Evolutionary conservation across 2,329 filamentous ascomycete genomes (phyloP), one percentile per base, ranked within the genome.

Genomic region (Lithohypha guttulata): DNA sequence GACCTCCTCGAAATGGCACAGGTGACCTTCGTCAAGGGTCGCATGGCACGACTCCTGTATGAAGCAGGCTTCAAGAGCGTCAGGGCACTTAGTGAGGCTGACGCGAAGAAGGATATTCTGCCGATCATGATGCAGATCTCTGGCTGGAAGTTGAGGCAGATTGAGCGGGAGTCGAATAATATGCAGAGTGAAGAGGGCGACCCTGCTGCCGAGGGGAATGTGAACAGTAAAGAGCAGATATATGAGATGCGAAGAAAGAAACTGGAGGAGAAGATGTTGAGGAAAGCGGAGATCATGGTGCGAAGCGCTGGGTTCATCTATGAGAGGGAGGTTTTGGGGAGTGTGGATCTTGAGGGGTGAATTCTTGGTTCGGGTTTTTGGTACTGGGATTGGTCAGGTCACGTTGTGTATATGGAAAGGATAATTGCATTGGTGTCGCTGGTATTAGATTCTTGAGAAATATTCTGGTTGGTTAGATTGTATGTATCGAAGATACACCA

Each of bases 21-120:
- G 55, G 75, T 86, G 27, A 76, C 79, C 0, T 85, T 79, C 52
- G 71, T 87, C 50, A 86, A 87, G 57, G 84, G 80, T 52, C 74
- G 79, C 39, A 86, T 81, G 10, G 82, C 82, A 54, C 70, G 67
- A 10, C 66, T 84, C 4, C 80, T 87, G 45, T 82, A 81, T 68
- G 82, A 86, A 41, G 84, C 81, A 55, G 82, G 82, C 1, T 81
- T 81, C 52, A 78, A 74, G 51, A 79, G 72, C 17, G 63, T 85
- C 19, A 75, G 76, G 23, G 68, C 73, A 2, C 64, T 87, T 33
- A 79, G 81, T 3, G 81, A 81, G 48, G 79, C 81, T 1, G 71
- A 81, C 44, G 70, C 77, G 0, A 69, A 69, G 43, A 69, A 69
- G 43, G 80, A 83, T 46, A 62, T 86, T 17, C 64, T 84, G 2